phyloP scores from a whole-genome alignment of 2,329 filamentous ascomycete genomes.

The Aspergillus floridensis region DNA sequence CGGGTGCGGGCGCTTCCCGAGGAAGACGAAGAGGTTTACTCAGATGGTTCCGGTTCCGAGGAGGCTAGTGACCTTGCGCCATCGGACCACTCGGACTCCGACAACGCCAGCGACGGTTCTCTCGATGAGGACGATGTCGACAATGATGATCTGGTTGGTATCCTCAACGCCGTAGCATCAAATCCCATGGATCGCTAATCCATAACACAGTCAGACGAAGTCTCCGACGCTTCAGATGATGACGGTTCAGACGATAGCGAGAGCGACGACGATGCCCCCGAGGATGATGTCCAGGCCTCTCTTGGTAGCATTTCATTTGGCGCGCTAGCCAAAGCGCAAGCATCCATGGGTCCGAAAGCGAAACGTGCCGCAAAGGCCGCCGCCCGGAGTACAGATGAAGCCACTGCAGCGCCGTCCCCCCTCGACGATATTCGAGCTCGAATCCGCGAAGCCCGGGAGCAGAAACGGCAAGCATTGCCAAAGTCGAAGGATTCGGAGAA shows the following conservation, averaged over 20 bases:
- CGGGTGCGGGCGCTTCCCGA: slow-evolving; percentile 42
- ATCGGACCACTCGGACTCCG: slow-evolving; percentile 17
- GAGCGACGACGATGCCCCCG: slow-evolving; percentile 32
- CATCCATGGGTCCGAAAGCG: slow-evolving; percentile 54
- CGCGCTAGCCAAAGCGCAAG: slow-evolving; percentile 83
- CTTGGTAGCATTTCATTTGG: slow-evolving; percentile 75
- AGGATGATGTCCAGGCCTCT: slow-evolving; percentile 38
- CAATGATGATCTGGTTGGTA: slow-evolving; percentile 11
- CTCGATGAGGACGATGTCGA: slow-evolving; percentile 12
- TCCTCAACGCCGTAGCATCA: neutral
- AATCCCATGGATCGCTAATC: neutral
- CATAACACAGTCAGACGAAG: slow-evolving; percentile 17
- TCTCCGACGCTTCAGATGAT: slow-evolving; percentile 33
- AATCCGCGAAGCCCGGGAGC: slow-evolving; percentile 44
- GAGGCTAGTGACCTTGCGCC: slow-evolving; percentile 17
- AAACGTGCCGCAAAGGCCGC: slow-evolving; percentile 26
- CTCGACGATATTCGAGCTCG: slow-evolving; percentile 40
- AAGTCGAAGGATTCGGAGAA: slow-evolving; percentile 23
- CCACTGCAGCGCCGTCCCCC: slow-evolving; percentile 25
- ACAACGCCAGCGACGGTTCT: slow-evolving; percentile 12
- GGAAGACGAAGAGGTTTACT: slow-evolving; percentile 43
- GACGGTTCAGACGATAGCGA: slow-evolving; percentile 41
- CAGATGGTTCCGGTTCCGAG: slow-evolving; percentile 27
- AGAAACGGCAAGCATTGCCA: slow-evolving; percentile 36
- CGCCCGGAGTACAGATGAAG: slow-evolving; percentile 12